These are phyloP conservation scores for Capronia epimyces DNA, from an alignment of 2,329 filamentous ascomycete genomes.

Conservation along the genomic window DNA sequence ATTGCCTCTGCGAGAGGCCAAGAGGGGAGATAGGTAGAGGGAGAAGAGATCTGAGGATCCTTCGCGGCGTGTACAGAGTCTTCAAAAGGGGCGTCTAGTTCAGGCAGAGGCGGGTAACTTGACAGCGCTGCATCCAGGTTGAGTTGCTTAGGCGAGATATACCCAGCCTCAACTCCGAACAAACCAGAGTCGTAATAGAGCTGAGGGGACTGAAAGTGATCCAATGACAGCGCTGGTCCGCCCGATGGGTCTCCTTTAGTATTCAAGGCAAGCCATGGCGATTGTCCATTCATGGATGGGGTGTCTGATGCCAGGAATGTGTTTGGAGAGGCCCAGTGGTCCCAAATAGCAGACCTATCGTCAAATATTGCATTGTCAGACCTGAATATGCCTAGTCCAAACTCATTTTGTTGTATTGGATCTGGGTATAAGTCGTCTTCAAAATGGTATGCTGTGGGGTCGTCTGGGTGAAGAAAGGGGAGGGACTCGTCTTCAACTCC, in stretches of 20 bases:
- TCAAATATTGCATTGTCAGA: conserved; percentile 1
- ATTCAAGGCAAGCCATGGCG: not conserved
- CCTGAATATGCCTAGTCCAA: not conserved
- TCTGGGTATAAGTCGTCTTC: not conserved
- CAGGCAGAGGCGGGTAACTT: conserved; percentile 10
- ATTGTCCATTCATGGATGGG: not conserved
- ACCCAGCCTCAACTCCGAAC: not conserved
- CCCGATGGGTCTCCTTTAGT: not conserved
- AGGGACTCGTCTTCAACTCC: not conserved
- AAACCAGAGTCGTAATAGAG: not conserved
- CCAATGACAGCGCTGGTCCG: not conserved
- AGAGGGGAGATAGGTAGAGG: not conserved
- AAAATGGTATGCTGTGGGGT: not conserved
- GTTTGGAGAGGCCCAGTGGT: conserved; percentile 3
- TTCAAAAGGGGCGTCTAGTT: not conserved
- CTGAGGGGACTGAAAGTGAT: not conserved
- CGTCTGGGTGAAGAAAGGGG: not conserved
- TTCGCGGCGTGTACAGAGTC: not conserved
- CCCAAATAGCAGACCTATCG: not conserved
- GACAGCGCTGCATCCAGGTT: not conserved
- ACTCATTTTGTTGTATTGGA: not conserved
- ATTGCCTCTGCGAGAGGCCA: not conserved
- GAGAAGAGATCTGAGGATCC: not conserved
- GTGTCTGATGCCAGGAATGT: conserved; percentile 3
- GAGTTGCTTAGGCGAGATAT: not conserved